phyloP scores from a whole-genome alignment of 331 rosid genomes.

The Prunus yedoensis region DNA sequence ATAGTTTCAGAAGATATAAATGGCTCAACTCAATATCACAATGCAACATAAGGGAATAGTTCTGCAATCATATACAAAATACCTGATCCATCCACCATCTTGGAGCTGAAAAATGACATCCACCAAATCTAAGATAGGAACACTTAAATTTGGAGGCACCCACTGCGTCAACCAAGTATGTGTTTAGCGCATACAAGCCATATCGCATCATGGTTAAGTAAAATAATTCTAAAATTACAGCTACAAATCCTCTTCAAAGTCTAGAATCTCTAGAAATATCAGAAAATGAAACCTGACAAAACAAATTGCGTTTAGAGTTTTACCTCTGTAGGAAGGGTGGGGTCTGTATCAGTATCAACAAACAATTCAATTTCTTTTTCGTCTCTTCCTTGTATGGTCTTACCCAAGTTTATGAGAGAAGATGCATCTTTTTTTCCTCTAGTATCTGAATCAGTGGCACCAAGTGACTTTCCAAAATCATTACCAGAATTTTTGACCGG shows the following conservation, averaged over 20 bases:
- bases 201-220: background rate
- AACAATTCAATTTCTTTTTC: constrained; percentile 45
- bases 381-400: constrained; percentile 45
- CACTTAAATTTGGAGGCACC: constrained; percentile 95
- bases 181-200: constrained; percentile 1
- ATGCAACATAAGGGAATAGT: constrained; percentile 9
- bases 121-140: constrained; percentile 83
- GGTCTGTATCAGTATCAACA: constrained; percentile 56
- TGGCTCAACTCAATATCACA: constrained; percentile 16
- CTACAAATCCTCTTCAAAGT: background rate
- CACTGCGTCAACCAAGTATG: constrained; percentile 59
- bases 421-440: constrained; percentile 41
- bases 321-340: constrained; percentile 89
- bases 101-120: constrained; percentile 95
- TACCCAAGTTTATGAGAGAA: constrained; percentile 42
- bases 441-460: constrained; percentile 42
- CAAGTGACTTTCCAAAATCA: constrained; percentile 39
- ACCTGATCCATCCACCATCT: constrained; percentile 99
- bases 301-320: constrained; percentile 1
- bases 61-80: constrained; percentile 18
- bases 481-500: constrained; percentile 36
- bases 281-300: constrained; percentile 16
- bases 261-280: constrained; percentile 11
- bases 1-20: constrained; percentile 26
- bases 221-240: background rate